Percentiles rank a stretch among this genome's conserved stretches.
Evolutionary conservation across 1,284 basidiomycete species (phyloP).

Genomic region (Singerocomus inundabilis): DNA sequence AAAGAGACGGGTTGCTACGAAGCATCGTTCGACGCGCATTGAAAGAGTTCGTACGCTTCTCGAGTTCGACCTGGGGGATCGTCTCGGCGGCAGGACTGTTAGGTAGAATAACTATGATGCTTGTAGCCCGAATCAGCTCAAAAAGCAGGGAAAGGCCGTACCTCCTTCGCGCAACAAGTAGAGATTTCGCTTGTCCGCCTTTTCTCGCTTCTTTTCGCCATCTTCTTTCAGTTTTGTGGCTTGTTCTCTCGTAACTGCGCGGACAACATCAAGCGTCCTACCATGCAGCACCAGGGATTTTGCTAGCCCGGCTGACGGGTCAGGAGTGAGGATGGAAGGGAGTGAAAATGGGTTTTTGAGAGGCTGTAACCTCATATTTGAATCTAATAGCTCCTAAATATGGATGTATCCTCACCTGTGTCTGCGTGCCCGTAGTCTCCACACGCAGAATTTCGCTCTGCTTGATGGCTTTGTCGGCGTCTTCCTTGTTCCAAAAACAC

Average conservation of each 20-base stretch:
- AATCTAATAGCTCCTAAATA: not conserved
- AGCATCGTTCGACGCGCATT: conserved; percentile 78
- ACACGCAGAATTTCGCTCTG: conserved; percentile 74
- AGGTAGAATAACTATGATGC: conserved; percentile 74
- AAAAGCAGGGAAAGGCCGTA: conserved; percentile 34
- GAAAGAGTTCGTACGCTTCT: conserved; percentile 81
- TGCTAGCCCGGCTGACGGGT: conserved; percentile 87
- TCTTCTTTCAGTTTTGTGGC: conserved; percentile 87
- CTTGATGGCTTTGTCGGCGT: conserved; percentile 83
- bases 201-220: conserved; percentile 80
- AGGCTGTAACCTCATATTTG: conserved; percentile 35
- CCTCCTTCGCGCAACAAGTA: conserved; percentile 96
- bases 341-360: conserved; percentile 84
- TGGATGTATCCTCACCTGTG: conserved; percentile 29
- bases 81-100: conserved; percentile 76
- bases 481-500: conserved; percentile 94
- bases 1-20: conserved; percentile 89
- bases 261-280: conserved; percentile 86
- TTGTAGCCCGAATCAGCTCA: not conserved
- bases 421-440: conserved; percentile 53
- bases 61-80: conserved; percentile 72
- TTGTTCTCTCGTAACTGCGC: conserved; percentile 88
- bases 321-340: conserved; percentile 90
- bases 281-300: conserved; percentile 88
- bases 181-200: conserved; percentile 94